Evolutionary conservation across 2,329 filamentous ascomycete species (phyloP).

Genomic region (Cercospora canescens): DNA sequence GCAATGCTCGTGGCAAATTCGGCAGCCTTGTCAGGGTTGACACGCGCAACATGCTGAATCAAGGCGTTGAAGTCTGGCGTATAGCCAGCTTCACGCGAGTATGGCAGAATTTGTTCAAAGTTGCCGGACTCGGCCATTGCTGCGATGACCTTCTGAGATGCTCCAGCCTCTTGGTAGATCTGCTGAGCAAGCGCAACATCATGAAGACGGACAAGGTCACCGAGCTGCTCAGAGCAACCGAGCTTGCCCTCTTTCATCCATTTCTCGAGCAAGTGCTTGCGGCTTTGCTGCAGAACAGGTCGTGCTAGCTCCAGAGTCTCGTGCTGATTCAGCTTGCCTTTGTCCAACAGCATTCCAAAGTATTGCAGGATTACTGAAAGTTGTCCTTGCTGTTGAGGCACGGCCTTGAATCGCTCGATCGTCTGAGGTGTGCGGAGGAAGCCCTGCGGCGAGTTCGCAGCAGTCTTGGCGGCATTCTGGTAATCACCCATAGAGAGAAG

Average conservation of each 20-base stretch:
- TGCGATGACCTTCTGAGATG: constrained; percentile 91
- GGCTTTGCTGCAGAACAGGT: constrained; percentile 87
- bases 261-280: constrained; percentile 95
- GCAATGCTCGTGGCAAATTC: constrained; percentile 93
- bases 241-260: constrained; percentile 97
- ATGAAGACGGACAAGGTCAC: constrained; percentile 87
- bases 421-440: constrained; percentile 94
- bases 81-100: constrained; percentile 81
- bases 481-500: constrained; percentile 79
- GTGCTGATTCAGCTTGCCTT: constrained; percentile 87
- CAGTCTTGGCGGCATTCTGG: constrained; percentile 88
- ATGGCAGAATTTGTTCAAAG: constrained; percentile 94
- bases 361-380: constrained; percentile 96
- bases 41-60: constrained; percentile 79
- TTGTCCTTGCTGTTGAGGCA: constrained; percentile 77
- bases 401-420: constrained; percentile 91
- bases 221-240: constrained; percentile 92
- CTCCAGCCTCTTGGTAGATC: constrained; percentile 89
- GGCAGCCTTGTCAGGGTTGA: constrained; percentile 77
- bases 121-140: constrained; percentile 93
- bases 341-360: constrained; percentile 95
- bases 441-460: constrained; percentile 91
- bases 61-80: constrained; percentile 93
- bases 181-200: constrained; percentile 83
- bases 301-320: constrained; percentile 93